Base-by-base conservation (phyloP, 768 basidiomycete genomes). In the Leccinum variicolor region DNA sequence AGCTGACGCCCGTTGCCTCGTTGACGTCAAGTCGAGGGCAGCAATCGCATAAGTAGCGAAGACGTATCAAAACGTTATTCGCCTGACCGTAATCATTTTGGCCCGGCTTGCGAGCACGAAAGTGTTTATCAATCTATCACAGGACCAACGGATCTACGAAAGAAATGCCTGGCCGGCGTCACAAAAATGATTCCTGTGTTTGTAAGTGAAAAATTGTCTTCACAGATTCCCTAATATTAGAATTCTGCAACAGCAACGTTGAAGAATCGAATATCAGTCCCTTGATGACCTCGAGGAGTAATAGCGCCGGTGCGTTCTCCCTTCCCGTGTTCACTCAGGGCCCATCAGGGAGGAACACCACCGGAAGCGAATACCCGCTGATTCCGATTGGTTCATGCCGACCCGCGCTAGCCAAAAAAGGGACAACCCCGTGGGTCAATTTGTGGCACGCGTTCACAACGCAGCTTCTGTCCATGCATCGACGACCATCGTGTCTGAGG, bases 401-500 rank as follows among this genome's bases (percentile, higher is more conserved):
- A 25, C 29, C 36, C 23, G 23, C 25, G 33, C 49, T 34, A 26
- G 33, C 41, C 23, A 19, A 52, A 45, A 39, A 43, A 50, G n/a
- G 45, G 14, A 34, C 25, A 14, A 1, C 48, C 54, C 41, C 52
- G 41, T 14, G 41, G 9, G 21, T 13, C 7, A n/a, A 23, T 28
- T 21, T 52, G 19, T n/a, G n/a, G n/a, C 63, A 55, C 56, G 55
- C 28, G 36, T 53, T 57, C 48, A 28, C 46, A 53, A 8, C 11
- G 39, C 49, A 33, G 52, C 19, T 52, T 51, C 52, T 49, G 60
- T 55, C 60, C 58, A 7, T 19, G 19, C 10, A 56, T 60, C 49
- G 58, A 68, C 56, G 46, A 4, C 55, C 61, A 69, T 61, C 64
- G 59, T 66, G 65, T 66, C 41, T 31, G 31, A 41, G 25, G 29